phyloP scores from a whole-genome alignment of 1,139 yeast genomes.

The Barnettozyma hawaiiensis region DNA sequence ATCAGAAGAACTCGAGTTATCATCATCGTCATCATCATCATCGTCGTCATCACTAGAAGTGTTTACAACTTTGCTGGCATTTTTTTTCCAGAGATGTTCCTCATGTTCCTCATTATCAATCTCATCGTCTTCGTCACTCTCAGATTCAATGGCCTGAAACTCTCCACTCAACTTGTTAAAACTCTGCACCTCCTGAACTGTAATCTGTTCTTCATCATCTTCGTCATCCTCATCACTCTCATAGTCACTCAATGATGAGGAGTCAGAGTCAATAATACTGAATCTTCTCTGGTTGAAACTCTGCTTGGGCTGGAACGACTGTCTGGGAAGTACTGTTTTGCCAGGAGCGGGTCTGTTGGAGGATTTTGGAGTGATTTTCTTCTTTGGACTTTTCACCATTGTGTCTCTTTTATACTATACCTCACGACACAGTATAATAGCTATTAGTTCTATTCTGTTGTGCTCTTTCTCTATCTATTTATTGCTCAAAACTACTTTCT shows the following conservation, averaged over 20 bases:
- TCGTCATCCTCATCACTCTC: conserved; percentile 19
- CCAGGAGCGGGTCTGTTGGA: conserved; percentile 22
- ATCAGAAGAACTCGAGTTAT: conserved; percentile 46
- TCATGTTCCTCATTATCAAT: conserved; percentile 28
- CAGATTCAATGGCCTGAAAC: conserved; percentile 26
- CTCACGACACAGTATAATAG: no score
- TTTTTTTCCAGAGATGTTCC: conserved; percentile 25
- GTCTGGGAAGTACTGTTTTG: conserved; percentile 23
- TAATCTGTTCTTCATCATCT: not conserved
- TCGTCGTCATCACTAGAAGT: conserved; percentile 33
- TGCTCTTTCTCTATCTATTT: not conserved
- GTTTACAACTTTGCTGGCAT: conserved; percentile 24
- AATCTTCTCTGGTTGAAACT: conserved; percentile 22
- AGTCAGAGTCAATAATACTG: conserved; percentile 25
- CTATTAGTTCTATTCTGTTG: not conserved
- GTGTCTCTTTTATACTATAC: not conserved
- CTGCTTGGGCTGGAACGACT: conserved; percentile 11
- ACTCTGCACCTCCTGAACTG: not conserved
- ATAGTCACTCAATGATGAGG: conserved; percentile 24
- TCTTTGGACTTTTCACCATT: conserved; percentile 24
- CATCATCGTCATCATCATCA: conserved; percentile 31
- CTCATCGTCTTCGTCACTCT: conserved; percentile 25
- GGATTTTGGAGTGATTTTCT: conserved; percentile 17
- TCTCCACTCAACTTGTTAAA: conserved; percentile 10
- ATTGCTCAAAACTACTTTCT: not conserved